These are phyloP conservation scores for Pseudonitzschia delicatissima DNA, from an alignment of 108 stramenopile species.

Conservation along the genomic window DNA sequence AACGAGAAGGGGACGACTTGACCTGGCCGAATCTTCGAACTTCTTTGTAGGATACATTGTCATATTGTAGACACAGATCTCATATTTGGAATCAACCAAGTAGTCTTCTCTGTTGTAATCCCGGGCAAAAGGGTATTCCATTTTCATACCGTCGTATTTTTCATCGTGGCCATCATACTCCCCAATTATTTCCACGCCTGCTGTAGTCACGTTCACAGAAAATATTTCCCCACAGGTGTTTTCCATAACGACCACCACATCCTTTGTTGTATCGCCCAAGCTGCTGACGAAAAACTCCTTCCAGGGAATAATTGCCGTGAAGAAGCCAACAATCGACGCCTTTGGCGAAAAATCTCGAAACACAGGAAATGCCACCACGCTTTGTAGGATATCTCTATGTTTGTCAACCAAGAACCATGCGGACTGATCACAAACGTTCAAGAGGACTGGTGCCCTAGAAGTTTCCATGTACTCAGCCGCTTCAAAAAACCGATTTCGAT, in stretches of 20 bases:
- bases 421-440: conserved; percentile 15
- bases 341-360: background rate
- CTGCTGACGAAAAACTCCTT: conserved; percentile 9
- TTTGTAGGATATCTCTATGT: background rate
- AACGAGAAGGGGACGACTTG: conserved; percentile 6
- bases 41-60: conserved; percentile 16
- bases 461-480: background rate
- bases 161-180: conserved; percentile 16
- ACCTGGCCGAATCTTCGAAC: background rate
- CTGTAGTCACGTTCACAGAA: background rate
- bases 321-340: conserved; percentile 8
- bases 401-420: conserved; percentile 10
- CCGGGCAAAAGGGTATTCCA: conserved; percentile 6
- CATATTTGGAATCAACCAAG: background rate
- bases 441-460: conserved; percentile 1
- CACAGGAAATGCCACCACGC: conserved; percentile 1
- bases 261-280: background rate
- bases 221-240: conserved; percentile 18
- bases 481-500: background rate
- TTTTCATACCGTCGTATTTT: conserved; percentile 3
- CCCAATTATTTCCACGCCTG: background rate
- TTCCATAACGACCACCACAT: conserved; percentile 1
- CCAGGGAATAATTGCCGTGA: conserved; percentile 9
- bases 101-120: conserved; percentile 1
- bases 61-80: conserved; percentile 10